Percentiles rank a stretch among this genome's conserved stretches.
These are phyloP conservation scores for Saccharomycopsis sp. DNA, from an alignment of 805 yeast genomes.

Conservation along the genomic window DNA sequence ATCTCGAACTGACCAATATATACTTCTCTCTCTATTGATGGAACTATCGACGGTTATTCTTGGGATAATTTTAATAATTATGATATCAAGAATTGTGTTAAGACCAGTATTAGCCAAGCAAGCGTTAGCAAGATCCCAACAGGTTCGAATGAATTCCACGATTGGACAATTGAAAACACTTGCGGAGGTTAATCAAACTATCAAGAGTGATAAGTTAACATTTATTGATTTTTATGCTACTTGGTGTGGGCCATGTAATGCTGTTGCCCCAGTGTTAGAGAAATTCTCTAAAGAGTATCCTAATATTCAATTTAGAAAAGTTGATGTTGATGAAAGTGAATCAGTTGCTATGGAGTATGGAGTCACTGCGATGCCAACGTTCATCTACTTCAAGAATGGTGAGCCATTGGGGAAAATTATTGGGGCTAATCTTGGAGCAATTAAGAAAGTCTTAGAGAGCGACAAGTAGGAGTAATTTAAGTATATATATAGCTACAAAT, in stretches of 20 bases:
- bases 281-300: constrained; percentile 33
- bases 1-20: no score
- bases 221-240: constrained; percentile 63
- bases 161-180: constrained; percentile 7
- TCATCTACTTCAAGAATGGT: constrained; percentile 55
- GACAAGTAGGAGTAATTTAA: constrained; percentile 9
- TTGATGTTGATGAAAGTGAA: constrained; percentile 59
- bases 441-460: constrained; percentile 28
- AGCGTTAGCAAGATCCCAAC: background rate
- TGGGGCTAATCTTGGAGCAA: constrained; percentile 51
- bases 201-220: constrained; percentile 33
- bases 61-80: background rate
- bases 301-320: constrained; percentile 55
- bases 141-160: background rate
- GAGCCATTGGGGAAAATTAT: constrained; percentile 48
- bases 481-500: background rate
- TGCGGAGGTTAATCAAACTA: constrained; percentile 6
- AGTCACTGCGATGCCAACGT: constrained; percentile 73
- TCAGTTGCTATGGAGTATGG: constrained; percentile 58
- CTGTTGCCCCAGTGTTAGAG: constrained; percentile 54
- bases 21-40: no score
- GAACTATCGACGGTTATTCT: background rate
- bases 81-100: background rate
- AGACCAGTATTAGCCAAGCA: background rate
- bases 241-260: constrained; percentile 78